Evolutionary conservation across 2,329 filamentous ascomycete species (phyloP).

Genomic region (Venturia effusa): DNA sequence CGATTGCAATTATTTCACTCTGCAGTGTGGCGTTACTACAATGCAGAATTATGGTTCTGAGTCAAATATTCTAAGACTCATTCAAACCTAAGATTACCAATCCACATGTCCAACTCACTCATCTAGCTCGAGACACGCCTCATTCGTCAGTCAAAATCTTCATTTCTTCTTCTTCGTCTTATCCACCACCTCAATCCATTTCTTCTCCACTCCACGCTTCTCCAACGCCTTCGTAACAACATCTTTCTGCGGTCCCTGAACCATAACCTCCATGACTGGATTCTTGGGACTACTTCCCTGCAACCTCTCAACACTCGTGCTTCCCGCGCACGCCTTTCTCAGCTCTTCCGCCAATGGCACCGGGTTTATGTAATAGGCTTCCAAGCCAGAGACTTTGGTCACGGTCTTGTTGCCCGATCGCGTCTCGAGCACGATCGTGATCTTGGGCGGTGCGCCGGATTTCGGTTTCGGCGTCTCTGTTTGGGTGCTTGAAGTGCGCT

Average conservation of each 20-base stretch:
- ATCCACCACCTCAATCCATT: conserved; percentile 55
- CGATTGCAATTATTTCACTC: too few relatives aligned
- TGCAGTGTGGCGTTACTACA: too few relatives aligned
- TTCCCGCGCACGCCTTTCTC: conserved; percentile 57
- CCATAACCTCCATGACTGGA: conserved; percentile 55
- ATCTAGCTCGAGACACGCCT: too few relatives aligned
- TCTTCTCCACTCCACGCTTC: conserved; percentile 45
- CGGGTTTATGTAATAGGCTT: conserved; percentile 50
- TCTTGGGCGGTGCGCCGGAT: conserved; percentile 48
- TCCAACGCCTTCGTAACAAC: conserved; percentile 49
- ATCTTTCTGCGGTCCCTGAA: conserved; percentile 56
- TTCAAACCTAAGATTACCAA: too few relatives aligned
- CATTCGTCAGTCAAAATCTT: too few relatives aligned
- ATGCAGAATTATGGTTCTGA: too few relatives aligned
- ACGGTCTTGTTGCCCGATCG: conserved; percentile 56
- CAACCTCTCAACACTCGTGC: conserved; percentile 51
- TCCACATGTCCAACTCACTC: too few relatives aligned
- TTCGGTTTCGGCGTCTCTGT: conserved; percentile 45
- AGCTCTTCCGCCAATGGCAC: conserved; percentile 53
- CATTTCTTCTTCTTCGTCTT: conserved; percentile 53
- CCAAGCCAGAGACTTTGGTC: conserved; percentile 51
- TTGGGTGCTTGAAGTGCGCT: conserved; percentile 34
- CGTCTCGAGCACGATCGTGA: conserved; percentile 50
- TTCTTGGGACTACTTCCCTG: conserved; percentile 49
- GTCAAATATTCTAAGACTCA: too few relatives aligned